phyloP scores from a whole-genome alignment of 768 basidiomycete species.

The Lyophyllum decastes region DNA sequence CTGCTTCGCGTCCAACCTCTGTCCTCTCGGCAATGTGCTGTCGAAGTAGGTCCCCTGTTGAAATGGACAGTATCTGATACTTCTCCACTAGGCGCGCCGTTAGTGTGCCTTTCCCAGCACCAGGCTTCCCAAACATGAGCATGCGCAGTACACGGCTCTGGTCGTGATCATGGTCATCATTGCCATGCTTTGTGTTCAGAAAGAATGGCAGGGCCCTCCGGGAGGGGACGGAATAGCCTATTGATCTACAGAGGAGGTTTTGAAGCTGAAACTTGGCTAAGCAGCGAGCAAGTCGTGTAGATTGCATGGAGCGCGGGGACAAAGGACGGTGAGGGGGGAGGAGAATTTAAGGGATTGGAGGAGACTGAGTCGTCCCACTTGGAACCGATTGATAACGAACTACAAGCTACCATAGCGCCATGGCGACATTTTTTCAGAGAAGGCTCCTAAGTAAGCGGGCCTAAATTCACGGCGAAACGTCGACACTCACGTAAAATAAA shows the following conservation, averaged over 20 bases:
- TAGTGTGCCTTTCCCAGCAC: conserved; percentile 85
- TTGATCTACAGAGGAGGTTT: conserved; percentile 20
- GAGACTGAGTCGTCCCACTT: conserved; percentile 13
- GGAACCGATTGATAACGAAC: conserved; percentile 12
- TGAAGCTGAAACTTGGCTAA: background rate
- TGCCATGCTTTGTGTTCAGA: conserved; percentile 43
- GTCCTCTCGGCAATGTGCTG: conserved; percentile 82
- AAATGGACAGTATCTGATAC: conserved; percentile 77
- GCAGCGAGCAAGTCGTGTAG: conserved; percentile 6
- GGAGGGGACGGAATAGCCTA: conserved; percentile 30
- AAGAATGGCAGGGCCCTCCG: conserved; percentile 53
- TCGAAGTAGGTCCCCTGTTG: conserved; percentile 83
- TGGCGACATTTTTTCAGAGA: conserved; percentile 10
- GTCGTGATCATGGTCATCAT: conserved; percentile 37
- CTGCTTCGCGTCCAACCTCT: conserved; percentile 70
- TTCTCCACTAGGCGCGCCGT: conserved; percentile 73
- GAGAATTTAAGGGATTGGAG: background rate
- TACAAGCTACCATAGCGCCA: background rate
- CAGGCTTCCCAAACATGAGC: conserved; percentile 82
- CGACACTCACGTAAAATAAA: conserved; percentile 1
- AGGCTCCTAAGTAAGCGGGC: conserved; percentile 7
- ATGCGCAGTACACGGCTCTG: conserved; percentile 48
- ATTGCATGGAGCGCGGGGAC: conserved; percentile 13
- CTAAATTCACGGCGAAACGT: background rate
- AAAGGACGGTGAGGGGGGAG: background rate